These are phyloP conservation scores for Nepenthes alata DNA, from an alignment of 179 eudicot species.

Conservation along the genomic window DNA sequence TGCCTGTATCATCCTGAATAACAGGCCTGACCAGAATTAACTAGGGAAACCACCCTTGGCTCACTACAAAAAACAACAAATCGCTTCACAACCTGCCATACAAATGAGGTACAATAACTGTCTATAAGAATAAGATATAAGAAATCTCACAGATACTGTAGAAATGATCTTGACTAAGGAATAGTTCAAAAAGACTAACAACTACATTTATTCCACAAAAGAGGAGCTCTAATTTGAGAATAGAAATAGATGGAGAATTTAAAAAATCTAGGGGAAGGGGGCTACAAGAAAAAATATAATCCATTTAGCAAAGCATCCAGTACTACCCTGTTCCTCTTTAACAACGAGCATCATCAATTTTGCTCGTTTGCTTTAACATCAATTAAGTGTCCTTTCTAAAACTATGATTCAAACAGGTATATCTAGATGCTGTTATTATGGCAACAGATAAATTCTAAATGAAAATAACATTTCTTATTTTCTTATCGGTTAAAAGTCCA, in stretches of 20 bases:
- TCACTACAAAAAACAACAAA: conserved; percentile 41
- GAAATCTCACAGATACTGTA: too few relatives aligned
- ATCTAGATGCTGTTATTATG: conserved; percentile 19
- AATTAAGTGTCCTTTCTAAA: conserved; percentile 13
- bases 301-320: conserved; percentile 35
- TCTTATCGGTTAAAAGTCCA: too few relatives aligned
- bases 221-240: conserved; percentile 1
- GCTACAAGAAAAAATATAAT: neutral
- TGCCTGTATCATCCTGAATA: conserved; percentile 64
- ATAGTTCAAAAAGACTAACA: neutral
- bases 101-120: too few relatives aligned
- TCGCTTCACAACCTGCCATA: neutral
- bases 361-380: too few relatives aligned
- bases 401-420: conserved; percentile 57
- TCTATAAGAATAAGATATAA: too few relatives aligned
- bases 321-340: conserved; percentile 32
- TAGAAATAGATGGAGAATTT: neutral
- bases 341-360: conserved; percentile 34
- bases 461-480: too few relatives aligned
- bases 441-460: too few relatives aligned
- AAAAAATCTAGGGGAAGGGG: neutral
- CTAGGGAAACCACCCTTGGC: conserved; percentile 77
- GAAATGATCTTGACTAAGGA: too few relatives aligned
- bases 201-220: neutral
- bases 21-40: conserved; percentile 64